Base-by-base conservation (phyloP, 2,329 filamentous ascomycete species). In the Ceratocystis destructans region DNA sequence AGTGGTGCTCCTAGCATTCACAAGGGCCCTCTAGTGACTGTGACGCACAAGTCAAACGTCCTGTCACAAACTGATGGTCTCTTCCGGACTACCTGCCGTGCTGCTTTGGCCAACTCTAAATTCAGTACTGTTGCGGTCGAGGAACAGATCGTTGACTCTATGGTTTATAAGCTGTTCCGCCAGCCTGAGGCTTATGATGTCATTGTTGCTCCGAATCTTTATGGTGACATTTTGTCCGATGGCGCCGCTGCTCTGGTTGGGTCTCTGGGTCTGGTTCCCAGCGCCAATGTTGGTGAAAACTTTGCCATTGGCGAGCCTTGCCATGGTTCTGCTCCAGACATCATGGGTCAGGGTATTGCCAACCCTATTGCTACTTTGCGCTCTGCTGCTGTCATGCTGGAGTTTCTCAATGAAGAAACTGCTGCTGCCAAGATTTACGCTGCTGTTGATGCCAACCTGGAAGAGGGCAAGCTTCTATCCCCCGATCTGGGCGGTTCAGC, bases 111-210 rank as follows among this genome's bases (percentile, higher is more conserved):
- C 33, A 80, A 81, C 64, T 71, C 82, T 12, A 81, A 79, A 70
- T 96, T 89, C 79, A 76, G 71, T 68, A 77, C 76, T 63, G 79
- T 96, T 65, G 78, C 78, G 53, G 81, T 96, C 65, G 94, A 97
- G 77, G 94, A 97, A 82, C 94, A 99, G 80, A 99, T 99, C 71
- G 93, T 99, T 69, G 94, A 99, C 78, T 93, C 88, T 69, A 99
- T 99, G 94, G 91, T 97, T 67, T 97, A 97, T 85, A 97, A 97
- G 82, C 88, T 99, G 67, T 97, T 97, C 86, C 90, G 93, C 69
- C 90, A 97, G 78, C 94, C 94, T 55, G 83, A 87, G 73, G 88
- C 87, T 73, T 99, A 97, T 84, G 94, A 99, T 76, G 93, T 97
- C 71, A 96, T 99, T 71, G 94, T 99, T 61, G 94, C 93, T 7